Conservation (phyloP, 192 early-diverging fungal species). For the Umbelopsis sp. region DNA sequence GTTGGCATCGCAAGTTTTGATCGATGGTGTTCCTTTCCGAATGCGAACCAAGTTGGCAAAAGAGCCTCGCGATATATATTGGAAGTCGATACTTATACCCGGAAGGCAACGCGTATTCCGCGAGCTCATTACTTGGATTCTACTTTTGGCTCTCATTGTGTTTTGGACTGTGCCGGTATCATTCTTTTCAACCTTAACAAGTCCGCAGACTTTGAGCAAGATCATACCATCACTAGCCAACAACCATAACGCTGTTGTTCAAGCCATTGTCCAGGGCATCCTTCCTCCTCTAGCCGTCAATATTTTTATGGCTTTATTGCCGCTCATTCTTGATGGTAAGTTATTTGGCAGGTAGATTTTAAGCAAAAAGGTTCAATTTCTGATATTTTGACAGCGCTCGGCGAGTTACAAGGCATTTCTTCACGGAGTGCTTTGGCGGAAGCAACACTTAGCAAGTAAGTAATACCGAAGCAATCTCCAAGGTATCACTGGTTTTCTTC, state of each 20-base stretch:
- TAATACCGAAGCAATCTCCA: not conserved
- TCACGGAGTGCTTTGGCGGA: constrained; percentile 37
- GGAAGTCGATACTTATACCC: constrained; percentile 65
- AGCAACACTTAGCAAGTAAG: constrained; percentile 40
- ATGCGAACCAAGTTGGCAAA: constrained; percentile 63
- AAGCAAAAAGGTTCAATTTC: not conserved
- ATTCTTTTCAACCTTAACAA: constrained; percentile 65
- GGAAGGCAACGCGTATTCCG: constrained; percentile 52
- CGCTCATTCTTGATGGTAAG: constrained; percentile 63
- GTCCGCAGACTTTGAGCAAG: constrained; percentile 55
- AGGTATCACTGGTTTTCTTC: not conserved
- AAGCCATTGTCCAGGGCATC: constrained; percentile 63
- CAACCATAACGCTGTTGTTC: constrained; percentile 46
- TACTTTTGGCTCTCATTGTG: constrained; percentile 63
- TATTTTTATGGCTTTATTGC: constrained; percentile 67
- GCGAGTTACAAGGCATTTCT: constrained; percentile 33
- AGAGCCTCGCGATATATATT: constrained; percentile 74
- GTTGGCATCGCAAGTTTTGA: constrained; percentile 65
- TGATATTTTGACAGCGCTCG: constrained; percentile 27
- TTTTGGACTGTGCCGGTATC: constrained; percentile 75
- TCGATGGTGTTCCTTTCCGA: constrained; percentile 63
- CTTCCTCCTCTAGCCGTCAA: constrained; percentile 68
- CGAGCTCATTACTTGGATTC: constrained; percentile 49
- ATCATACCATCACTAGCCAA: constrained; percentile 56
- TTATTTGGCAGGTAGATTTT: not conserved